These are phyloP conservation scores for Rhipidocladum racemiflorum DNA, from an alignment of 176 grass and related monocot species.

Conservation along the genomic window DNA sequence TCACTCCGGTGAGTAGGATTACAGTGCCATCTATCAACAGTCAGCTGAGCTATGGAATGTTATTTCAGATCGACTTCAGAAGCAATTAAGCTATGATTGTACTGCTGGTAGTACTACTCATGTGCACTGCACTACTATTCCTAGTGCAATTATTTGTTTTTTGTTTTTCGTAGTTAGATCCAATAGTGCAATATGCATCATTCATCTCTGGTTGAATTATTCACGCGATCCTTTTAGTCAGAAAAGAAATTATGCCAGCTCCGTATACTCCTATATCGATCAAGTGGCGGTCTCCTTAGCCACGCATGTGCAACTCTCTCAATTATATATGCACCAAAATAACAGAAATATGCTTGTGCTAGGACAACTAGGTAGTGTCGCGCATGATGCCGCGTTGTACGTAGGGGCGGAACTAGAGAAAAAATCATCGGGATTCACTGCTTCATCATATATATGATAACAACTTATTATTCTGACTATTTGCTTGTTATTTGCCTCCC, in stretches of 20 bases:
- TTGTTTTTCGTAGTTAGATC: constrained; percentile 10
- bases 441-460: too few species aligned
- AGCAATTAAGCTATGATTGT: background rate
- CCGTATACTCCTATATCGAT: background rate
- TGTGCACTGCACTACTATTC: constrained; percentile 18
- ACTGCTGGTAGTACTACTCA: background rate
- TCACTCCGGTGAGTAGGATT: background rate
- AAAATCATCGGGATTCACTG: too few species aligned
- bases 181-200: background rate
- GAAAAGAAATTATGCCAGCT: background rate
- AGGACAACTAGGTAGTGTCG: too few species aligned
- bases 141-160: constrained; percentile 35
- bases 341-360: background rate
- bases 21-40: too few species aligned
- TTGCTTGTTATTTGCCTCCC: too few species aligned
- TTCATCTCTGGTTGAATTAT: constrained; percentile 4
- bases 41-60: background rate
- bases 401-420: too few species aligned
- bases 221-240: background rate
- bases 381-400: too few species aligned
- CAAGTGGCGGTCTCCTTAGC: constrained; percentile 4
- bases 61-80: background rate
- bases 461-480: too few species aligned
- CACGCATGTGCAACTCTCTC: constrained; percentile 7
- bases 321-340: background rate